Conservation (phyloP, 2,329 filamentous ascomycete genomes). For the Colletotrichum sojae region DNA sequence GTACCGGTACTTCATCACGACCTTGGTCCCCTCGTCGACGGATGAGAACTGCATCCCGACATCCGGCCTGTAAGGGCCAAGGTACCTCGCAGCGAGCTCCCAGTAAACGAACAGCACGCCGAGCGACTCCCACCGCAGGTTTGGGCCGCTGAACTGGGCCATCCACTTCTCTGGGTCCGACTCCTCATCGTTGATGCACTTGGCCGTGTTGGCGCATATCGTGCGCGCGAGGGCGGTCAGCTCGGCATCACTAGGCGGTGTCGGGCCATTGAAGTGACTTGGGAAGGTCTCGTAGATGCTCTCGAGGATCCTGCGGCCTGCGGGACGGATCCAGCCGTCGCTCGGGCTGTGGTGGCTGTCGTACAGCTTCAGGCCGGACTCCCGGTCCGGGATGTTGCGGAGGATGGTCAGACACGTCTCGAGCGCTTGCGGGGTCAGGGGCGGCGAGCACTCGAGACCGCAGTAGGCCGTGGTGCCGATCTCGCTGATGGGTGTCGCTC, state of each 20-base stretch:
- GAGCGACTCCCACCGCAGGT: slow-evolving; percentile 60
- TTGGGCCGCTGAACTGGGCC: slow-evolving; percentile 54
- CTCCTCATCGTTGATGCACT: slow-evolving; percentile 53
- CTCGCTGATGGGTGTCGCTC: slow-evolving; percentile 21
- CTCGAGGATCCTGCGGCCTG: slow-evolving; percentile 47
- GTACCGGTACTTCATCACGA: slow-evolving; percentile 42
- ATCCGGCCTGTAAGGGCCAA: slow-evolving; percentile 32
- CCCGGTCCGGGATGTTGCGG: slow-evolving; percentile 50
- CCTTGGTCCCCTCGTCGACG: slow-evolving; percentile 30
- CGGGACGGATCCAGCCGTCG: slow-evolving; percentile 51
- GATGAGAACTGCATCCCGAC: neutral
- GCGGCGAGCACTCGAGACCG: slow-evolving; percentile 31
- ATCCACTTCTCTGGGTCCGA: slow-evolving; percentile 54
- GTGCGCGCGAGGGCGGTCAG: slow-evolving; percentile 54
- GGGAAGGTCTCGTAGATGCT: slow-evolving; percentile 51
- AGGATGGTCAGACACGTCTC: slow-evolving; percentile 57
- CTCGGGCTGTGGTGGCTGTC: slow-evolving; percentile 43
- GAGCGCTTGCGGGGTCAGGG: slow-evolving; percentile 41
- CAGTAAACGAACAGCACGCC: slow-evolving; percentile 53
- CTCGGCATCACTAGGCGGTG: slow-evolving; percentile 45
- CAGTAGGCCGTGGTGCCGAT: slow-evolving; percentile 24
- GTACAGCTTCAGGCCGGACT: slow-evolving; percentile 44
- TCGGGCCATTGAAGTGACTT: slow-evolving; percentile 41
- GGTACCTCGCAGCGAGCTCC: slow-evolving; percentile 35
- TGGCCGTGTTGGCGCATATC: slow-evolving; percentile 55